Conservation (phyloP, 208 protist genomes). For the Acanthamoeba divionensis region DNA sequence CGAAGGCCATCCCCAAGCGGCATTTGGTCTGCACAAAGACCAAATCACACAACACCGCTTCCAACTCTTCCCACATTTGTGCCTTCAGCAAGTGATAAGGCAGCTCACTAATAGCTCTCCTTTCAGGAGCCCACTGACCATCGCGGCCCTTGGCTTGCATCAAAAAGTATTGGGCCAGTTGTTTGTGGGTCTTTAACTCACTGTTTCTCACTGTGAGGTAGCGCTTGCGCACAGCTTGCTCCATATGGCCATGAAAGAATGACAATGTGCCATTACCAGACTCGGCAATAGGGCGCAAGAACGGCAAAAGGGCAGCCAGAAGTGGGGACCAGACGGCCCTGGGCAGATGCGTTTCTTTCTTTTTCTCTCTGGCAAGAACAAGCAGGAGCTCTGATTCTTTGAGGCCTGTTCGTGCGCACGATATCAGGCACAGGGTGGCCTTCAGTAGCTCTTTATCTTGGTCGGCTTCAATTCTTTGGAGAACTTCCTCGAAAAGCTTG, state of each 20-base stretch:
- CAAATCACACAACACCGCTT: conserved; percentile 51
- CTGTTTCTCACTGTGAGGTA: conserved; percentile 47
- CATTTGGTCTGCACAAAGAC: conserved; percentile 65
- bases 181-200: conserved; percentile 29
- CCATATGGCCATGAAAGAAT: conserved; percentile 67
- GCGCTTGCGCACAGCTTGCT: conserved; percentile 52
- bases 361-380: conserved; percentile 9
- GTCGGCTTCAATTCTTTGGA: conserved; percentile 62
- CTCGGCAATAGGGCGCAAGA: conserved; percentile 24
- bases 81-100: conserved; percentile 61
- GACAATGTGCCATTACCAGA: neutral
- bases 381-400: conserved; percentile 11
- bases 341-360: conserved; percentile 45
- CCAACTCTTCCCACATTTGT: conserved; percentile 19
- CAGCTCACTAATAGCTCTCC: conserved; percentile 43
- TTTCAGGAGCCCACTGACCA: neutral
- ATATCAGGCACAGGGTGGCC: conserved; percentile 13
- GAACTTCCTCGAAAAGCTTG: conserved; percentile 62
- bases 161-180: conserved; percentile 58
- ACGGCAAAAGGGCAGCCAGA: conserved; percentile 14
- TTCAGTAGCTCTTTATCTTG: conserved; percentile 54
- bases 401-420: neutral
- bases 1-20: conserved; percentile 57
- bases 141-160: neutral
- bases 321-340: conserved; percentile 55